These are phyloP conservation scores for Taphrina pruni DNA, from an alignment of 1,139 yeast species.

Conservation along the genomic window DNA sequence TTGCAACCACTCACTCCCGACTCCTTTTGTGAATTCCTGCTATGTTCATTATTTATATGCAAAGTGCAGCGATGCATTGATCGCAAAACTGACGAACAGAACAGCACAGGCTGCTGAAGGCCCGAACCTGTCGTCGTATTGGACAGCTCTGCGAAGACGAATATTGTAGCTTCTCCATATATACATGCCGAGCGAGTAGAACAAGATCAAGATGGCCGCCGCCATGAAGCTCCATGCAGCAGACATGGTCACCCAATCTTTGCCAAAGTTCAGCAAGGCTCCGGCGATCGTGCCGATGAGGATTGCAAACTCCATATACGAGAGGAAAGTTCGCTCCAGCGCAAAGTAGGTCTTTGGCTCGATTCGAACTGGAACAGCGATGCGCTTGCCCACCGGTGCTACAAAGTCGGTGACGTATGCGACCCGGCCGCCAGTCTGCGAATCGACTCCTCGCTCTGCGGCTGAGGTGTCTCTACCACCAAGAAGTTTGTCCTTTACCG, in stretches of 20 bases:
- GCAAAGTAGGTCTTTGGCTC: conserved; percentile 99
- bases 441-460: conserved; percentile 33
- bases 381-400: conserved; percentile 84
- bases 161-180: conserved; percentile 83
- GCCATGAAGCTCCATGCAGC: conserved; percentile 90
- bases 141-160: conserved; percentile 77
- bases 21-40: neutral
- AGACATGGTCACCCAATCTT: conserved; percentile 65
- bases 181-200: conserved; percentile 76
- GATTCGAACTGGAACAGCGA: conserved; percentile 94
- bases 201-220: conserved; percentile 73
- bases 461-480: conserved; percentile 17
- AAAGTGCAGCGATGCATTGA: conserved; percentile 32
- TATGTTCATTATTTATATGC: conserved; percentile 10
- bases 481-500: conserved; percentile 17
- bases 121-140: conserved; percentile 87
- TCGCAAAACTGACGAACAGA: conserved; percentile 25
- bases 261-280: conserved; percentile 92
- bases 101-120: conserved; percentile 55
- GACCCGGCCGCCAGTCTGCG: conserved; percentile 13
- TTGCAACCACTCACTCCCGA: neutral
- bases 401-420: conserved; percentile 42
- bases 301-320: conserved; percentile 96
- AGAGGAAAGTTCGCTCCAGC: conserved; percentile 93
- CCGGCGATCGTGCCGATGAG: conserved; percentile 93